These are phyloP conservation scores for Malus sylvestris DNA, from an alignment of 306 rosid species.

Conservation along the genomic window DNA sequence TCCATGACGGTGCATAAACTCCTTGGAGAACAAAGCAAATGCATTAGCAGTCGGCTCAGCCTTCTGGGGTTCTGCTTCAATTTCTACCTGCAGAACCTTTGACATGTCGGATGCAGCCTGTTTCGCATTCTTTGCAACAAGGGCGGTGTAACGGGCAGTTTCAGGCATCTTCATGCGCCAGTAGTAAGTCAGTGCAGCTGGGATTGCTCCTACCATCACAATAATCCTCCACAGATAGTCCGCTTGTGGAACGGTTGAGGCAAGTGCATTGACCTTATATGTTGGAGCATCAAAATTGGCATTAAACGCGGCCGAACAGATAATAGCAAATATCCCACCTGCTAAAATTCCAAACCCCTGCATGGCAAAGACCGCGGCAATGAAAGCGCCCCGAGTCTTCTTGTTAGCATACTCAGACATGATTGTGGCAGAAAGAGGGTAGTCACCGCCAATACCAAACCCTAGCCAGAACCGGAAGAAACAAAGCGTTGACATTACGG, in stretches of 20 bases:
- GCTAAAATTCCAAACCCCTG: constrained; percentile 75
- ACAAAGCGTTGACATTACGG: constrained; percentile 64
- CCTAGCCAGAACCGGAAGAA: constrained; percentile 84
- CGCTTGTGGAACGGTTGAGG: constrained; percentile 57
- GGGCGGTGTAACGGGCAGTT: constrained; percentile 71
- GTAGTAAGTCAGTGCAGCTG: constrained; percentile 60
- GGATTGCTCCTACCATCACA: constrained; percentile 64
- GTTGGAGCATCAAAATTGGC: constrained; percentile 35
- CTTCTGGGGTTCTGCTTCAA: constrained; percentile 28
- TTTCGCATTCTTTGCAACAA: constrained; percentile 53
- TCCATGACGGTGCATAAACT: constrained; percentile 55
- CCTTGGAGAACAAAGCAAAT: constrained; percentile 46
- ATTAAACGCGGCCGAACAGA: constrained; percentile 33
- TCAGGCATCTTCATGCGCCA: constrained; percentile 75
- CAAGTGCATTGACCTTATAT: constrained; percentile 27
- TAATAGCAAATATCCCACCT: constrained; percentile 55
- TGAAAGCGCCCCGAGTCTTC: constrained; percentile 70
- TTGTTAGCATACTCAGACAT: constrained; percentile 75
- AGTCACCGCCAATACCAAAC: constrained; percentile 75
- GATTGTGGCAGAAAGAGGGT: constrained; percentile 79
- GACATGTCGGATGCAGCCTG: constrained; percentile 65
- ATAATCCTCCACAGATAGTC: constrained; percentile 65
- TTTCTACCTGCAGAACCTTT: constrained; percentile 52
- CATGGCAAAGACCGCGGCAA: constrained; percentile 83
- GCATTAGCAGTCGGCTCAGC: constrained; percentile 5